Percentiles rank a stretch among this genome's conserved stretches.
Conservation (phyloP, 495 filamentous ascomycete species). For the Haplographium delicatum region DNA sequence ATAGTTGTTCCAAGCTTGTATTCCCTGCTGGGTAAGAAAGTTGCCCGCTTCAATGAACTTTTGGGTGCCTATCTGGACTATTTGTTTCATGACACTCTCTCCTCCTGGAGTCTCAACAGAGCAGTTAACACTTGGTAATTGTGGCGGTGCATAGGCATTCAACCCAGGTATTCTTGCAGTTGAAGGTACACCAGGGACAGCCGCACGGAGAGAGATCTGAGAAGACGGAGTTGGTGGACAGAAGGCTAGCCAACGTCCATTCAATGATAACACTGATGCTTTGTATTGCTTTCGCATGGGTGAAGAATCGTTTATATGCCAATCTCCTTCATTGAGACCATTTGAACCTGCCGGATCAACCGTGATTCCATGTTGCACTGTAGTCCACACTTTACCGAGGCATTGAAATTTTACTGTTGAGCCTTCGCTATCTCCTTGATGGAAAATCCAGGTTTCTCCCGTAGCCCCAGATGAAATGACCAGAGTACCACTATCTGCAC, state of each 20-base stretch:
- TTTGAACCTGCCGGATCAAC: slow-evolving; percentile 37
- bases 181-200: slow-evolving; percentile 32
- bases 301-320: slow-evolving; percentile 39
- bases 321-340: slow-evolving; percentile 48
- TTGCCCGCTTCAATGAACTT: slow-evolving; percentile 83
- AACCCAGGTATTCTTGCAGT: slow-evolving; percentile 50
- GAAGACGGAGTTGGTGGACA: slow-evolving; percentile 70
- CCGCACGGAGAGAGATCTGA: slow-evolving; percentile 61
- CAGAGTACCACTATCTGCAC: slow-evolving; percentile 60
- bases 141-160: slow-evolving; percentile 63
- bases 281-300: slow-evolving; percentile 35
- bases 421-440: slow-evolving; percentile 31
- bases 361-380: slow-evolving; percentile 48
- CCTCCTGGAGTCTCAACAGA: slow-evolving; percentile 71
- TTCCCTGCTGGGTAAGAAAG: slow-evolving; percentile 77
- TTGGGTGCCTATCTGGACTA: slow-evolving; percentile 83
- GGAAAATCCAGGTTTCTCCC: slow-evolving; percentile 80
- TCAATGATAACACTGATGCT: slow-evolving; percentile 63
- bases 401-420: slow-evolving; percentile 48
- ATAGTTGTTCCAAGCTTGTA: slow-evolving; percentile 85
- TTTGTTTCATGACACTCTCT: slow-evolving; percentile 76
- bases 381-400: slow-evolving; percentile 83
- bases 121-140: slow-evolving; percentile 68
- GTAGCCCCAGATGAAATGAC: slow-evolving; percentile 73
- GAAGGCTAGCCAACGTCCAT: slow-evolving; percentile 78